A percentile compares a stretch with the other conserved stretches of the same genome.
Evolutionary conservation across 768 basidiomycete genomes (phyloP).

Genomic region (Baorangia bicolor): DNA sequence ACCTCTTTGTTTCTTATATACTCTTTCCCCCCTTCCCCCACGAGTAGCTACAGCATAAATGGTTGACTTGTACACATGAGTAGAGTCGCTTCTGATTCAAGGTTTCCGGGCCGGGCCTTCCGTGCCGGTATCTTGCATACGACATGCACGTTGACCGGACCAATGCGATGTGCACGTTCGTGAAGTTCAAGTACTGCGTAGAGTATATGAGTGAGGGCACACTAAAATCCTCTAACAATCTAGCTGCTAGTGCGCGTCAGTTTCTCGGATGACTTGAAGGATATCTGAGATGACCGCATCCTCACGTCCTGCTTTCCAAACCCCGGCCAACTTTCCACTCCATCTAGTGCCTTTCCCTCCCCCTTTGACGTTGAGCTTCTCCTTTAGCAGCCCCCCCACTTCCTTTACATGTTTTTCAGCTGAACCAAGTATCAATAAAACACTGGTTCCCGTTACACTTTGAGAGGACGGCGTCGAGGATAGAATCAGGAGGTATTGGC

Average conservation of each 20-base stretch:
- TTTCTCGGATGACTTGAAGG: conserved; percentile 14
- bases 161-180: too few species aligned
- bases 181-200: too few species aligned
- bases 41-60: too few species aligned
- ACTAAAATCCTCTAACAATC: background rate
- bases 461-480: conserved; percentile 65
- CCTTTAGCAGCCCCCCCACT: conserved; percentile 55
- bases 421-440: conserved; percentile 60
- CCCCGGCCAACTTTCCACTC: conserved; percentile 71
- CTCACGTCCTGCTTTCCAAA: conserved; percentile 28
- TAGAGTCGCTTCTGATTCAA: too few species aligned
- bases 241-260: background rate
- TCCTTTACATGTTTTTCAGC: conserved; percentile 60
- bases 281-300: conserved; percentile 16
- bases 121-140: too few species aligned
- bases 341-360: conserved; percentile 75
- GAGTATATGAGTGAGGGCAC: background rate
- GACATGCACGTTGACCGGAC: too few species aligned
- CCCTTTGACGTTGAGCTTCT: conserved; percentile 63
- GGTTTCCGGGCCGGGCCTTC: too few species aligned
- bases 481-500: conserved; percentile 49
- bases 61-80: background rate
- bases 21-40: too few species aligned
- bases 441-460: conserved; percentile 44
- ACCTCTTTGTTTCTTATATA: too few species aligned